Conservation (phyloP, 2,329 filamentous ascomycete genomes). For the Epichloe scottii region DNA sequence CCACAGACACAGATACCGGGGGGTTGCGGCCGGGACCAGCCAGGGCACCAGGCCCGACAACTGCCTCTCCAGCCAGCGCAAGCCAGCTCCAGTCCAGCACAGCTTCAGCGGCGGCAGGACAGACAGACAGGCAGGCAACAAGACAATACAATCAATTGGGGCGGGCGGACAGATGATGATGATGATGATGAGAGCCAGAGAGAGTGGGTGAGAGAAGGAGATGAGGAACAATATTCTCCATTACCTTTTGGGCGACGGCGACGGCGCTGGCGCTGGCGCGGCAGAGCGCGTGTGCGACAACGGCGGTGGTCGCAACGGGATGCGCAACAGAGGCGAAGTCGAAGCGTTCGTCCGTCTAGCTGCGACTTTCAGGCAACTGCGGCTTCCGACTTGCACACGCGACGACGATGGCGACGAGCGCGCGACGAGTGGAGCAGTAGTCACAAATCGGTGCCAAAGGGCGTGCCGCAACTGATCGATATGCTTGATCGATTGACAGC, state of each 20-base stretch:
- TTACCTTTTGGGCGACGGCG: conserved; percentile 4
- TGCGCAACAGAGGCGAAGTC: conserved; percentile 5
- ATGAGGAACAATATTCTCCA: neutral
- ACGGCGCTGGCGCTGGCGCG: conserved; percentile 5
- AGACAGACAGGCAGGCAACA: too few relatives aligned
- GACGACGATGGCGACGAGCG: conserved; percentile 4
- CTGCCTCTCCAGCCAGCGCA: too few relatives aligned
- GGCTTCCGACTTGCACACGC: neutral
- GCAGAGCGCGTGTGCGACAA: conserved; percentile 8
- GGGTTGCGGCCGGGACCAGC: too few relatives aligned
- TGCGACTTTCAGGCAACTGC: neutral
- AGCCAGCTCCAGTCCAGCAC: too few relatives aligned
- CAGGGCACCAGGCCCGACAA: too few relatives aligned
- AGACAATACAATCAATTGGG: too few relatives aligned
- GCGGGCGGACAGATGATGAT: neutral
- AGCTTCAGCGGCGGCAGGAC: conserved; percentile 4
- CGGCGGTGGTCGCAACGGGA: conserved; percentile 3
- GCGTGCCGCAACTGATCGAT: conserved; percentile 1
- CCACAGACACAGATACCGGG: too few relatives aligned
- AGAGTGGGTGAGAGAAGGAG: neutral
- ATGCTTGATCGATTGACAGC: neutral
- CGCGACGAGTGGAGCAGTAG: conserved; percentile 4
- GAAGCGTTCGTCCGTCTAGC: neutral
- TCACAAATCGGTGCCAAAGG: neutral
- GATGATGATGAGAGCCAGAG: neutral